Percentiles rank a stretch among this genome's conserved stretches.
Conservation (phyloP, 805 yeast genomes). For the Lipomyces sp. region DNA sequence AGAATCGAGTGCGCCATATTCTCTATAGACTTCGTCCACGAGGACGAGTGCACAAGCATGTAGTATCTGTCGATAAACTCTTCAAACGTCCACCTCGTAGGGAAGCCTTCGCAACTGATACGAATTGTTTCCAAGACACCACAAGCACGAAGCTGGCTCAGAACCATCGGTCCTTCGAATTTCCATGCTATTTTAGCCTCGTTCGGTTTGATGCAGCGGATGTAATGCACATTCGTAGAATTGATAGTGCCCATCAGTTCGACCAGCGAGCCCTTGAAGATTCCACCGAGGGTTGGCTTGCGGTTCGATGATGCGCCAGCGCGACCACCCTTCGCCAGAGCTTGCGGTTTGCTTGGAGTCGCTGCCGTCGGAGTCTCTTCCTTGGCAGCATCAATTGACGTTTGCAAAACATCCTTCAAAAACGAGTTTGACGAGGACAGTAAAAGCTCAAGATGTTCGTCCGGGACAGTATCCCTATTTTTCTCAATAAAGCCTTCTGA, state of each 20-base stretch:
- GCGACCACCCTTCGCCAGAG: constrained; percentile 30
- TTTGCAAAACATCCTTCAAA: constrained; percentile 59
- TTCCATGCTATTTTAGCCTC: constrained; percentile 94
- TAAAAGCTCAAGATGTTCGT: constrained; percentile 86
- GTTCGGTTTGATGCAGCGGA: constrained; percentile 96
- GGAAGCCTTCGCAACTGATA: constrained; percentile 97
- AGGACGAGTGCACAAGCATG: constrained; percentile 67
- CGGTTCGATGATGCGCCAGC: constrained; percentile 49
- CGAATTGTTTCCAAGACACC: constrained; percentile 97
- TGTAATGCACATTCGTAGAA: constrained; percentile 93
- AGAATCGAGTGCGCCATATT: constrained; percentile 68
- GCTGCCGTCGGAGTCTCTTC: constrained; percentile 29
- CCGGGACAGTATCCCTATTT: constrained; percentile 96
- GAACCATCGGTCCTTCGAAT: constrained; percentile 91
- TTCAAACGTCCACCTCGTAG: constrained; percentile 90
- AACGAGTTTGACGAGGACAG: constrained; percentile 65
- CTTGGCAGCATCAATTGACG: constrained; percentile 41
- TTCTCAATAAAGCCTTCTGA: constrained; percentile 94
- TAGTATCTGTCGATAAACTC: constrained; percentile 90
- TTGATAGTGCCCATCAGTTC: constrained; percentile 91
- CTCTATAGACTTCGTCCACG: constrained; percentile 56
- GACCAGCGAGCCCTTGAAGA: constrained; percentile 86
- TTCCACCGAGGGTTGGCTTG: constrained; percentile 92
- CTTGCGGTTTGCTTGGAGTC: constrained; percentile 41
- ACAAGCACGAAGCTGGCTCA: constrained; percentile 93